These are phyloP conservation scores for Hordeum vulgare DNA, from an alignment of 176 grass and related monocot genomes.

Conservation along the genomic window MorexV3_pseudomolecules_assembly NC_058519.1:607789997-607790496, in stretches of 20 bases:
- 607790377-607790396: slow-evolving; percentile 26
- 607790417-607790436: slow-evolving; percentile 27
- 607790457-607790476: slow-evolving; percentile 32
- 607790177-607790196: too few species aligned
- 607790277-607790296: too few species aligned
- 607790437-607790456: too few species aligned
- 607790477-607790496: slow-evolving; percentile 31
- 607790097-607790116: slow-evolving; percentile 91
- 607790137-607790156: slow-evolving; percentile 49
- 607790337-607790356: slow-evolving; percentile 33
- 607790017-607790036: too few species aligned
- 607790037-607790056: too few species aligned
- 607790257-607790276: too few species aligned
- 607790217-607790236: too few species aligned
- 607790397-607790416: slow-evolving; percentile 37
- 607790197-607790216: too few species aligned
- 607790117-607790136: slow-evolving; percentile 71
- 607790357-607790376: slow-evolving; percentile 3
- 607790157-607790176: too few species aligned
- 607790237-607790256: too few species aligned
- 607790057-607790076: slow-evolving; percentile 57
- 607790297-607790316: too few species aligned
- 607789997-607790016: too few species aligned
- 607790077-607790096: slow-evolving; percentile 64
- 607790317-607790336: slow-evolving; percentile 44